These are phyloP conservation scores for Herpetomonas samuelpessoai DNA, from an alignment of 208 protist genomes.

Conservation along the genomic window DNA sequence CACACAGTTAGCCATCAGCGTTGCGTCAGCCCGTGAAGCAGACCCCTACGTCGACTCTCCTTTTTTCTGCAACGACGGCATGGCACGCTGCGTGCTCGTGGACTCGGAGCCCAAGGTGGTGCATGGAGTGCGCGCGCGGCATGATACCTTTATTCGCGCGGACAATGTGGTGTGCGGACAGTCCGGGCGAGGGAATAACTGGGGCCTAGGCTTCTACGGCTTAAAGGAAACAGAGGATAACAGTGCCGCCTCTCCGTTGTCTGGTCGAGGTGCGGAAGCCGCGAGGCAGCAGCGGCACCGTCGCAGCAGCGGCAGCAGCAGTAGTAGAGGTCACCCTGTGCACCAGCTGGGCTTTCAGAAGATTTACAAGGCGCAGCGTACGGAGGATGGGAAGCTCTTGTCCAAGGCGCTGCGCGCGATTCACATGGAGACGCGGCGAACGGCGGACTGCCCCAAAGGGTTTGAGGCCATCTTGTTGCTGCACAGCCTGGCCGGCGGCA, in stretches of 20 bases:
- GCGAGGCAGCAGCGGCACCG: no score
- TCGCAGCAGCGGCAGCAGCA: slow-evolving; percentile 9
- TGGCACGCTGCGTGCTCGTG: slow-evolving; percentile 78
- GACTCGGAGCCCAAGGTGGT: slow-evolving; percentile 91
- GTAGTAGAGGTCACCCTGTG: slow-evolving; percentile 39
- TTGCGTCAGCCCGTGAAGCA: background rate
- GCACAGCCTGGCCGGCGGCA: slow-evolving; percentile 86
- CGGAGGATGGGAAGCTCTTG: slow-evolving; percentile 50
- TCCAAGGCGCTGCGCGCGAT: slow-evolving; percentile 60
- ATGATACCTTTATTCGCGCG: slow-evolving; percentile 44
- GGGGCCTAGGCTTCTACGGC: slow-evolving; percentile 85
- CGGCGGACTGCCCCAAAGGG: slow-evolving; percentile 25
- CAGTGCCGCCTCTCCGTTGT: no score
- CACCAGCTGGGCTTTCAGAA: slow-evolving; percentile 54
- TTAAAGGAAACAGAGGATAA: slow-evolving; percentile 12
- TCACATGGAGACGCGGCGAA: slow-evolving; percentile 72
- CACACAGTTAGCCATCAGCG: slow-evolving; percentile 49
- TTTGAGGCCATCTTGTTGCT: slow-evolving; percentile 82
- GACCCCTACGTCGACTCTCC: slow-evolving; percentile 11
- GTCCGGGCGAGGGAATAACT: slow-evolving; percentile 85
- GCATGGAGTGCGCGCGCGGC: slow-evolving; percentile 42
- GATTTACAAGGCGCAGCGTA: slow-evolving; percentile 59
- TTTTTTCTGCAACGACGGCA: slow-evolving; percentile 64
- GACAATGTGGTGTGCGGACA: slow-evolving; percentile 80
- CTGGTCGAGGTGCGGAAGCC: background rate